phyloP scores from a whole-genome alignment of 257 asterid species.

The Ilex aquifolium region DNA sequence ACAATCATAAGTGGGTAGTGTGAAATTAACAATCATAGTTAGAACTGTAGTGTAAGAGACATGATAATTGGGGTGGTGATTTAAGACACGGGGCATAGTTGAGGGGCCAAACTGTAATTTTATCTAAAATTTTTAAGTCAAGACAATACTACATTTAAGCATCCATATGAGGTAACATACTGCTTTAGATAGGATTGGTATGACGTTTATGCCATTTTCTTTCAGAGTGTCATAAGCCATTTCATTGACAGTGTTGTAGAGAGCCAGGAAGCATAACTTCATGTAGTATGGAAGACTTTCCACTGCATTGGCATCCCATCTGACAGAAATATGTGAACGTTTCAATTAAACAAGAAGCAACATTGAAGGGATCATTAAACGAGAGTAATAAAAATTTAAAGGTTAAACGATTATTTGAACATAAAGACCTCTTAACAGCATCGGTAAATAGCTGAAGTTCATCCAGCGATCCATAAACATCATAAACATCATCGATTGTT shows the following conservation, averaged over 20 bases:
- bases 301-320: constrained; percentile 28
- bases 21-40: no score
- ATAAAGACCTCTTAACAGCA: constrained; percentile 30
- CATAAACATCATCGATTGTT: constrained; percentile 19
- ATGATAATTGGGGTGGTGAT: no score
- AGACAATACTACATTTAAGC: no score
- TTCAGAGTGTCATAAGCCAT: constrained; percentile 14
- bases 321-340: not conserved
- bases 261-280: constrained; percentile 19
- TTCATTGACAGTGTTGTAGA: constrained; percentile 20
- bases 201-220: constrained; percentile 4
- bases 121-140: no score
- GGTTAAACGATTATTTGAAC: not conserved
- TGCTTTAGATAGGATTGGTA: constrained; percentile 8
- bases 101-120: no score
- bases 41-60: no score
- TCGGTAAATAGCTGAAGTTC: constrained; percentile 42
- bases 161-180: constrained; percentile 1
- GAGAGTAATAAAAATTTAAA: not conserved
- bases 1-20: no score
- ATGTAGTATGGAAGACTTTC: constrained; percentile 25
- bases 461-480: constrained; percentile 36
- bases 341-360: not conserved
- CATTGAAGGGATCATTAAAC: not conserved
- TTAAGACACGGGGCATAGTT: no score